Conservation (phyloP, 2,329 filamentous ascomycete genomes). For the Coniochaeta prunicola region DNA sequence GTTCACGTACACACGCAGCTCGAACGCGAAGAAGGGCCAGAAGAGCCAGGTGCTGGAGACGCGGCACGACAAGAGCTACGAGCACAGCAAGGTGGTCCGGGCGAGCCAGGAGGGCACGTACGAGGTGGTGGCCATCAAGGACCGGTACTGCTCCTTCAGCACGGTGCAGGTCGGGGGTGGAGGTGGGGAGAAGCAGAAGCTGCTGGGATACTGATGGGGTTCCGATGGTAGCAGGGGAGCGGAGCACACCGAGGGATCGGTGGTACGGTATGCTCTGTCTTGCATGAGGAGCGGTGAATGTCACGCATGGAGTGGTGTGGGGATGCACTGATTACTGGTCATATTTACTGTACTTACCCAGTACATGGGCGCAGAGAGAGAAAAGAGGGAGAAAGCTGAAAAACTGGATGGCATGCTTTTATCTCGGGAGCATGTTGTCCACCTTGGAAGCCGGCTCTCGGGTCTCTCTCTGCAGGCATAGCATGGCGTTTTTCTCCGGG, state of each 20-base stretch:
- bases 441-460: not conserved
- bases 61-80: conserved; percentile 75
- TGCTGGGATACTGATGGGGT: conserved; percentile 9
- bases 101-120: conserved; percentile 94
- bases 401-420: no score
- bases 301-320: no score
- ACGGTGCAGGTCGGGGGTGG: conserved; percentile 54
- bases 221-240: not conserved
- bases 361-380: no score
- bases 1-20: conserved; percentile 91
- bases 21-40: conserved; percentile 72
- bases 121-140: conserved; percentile 93
- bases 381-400: no score
- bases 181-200: conserved; percentile 31
- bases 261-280: not conserved
- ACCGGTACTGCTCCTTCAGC: conserved; percentile 83
- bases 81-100: conserved; percentile 72
- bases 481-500: not conserved
- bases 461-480: not conserved
- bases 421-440: no score
- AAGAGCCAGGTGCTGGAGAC: conserved; percentile 81
- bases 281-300: not conserved
- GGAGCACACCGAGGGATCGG: not conserved
- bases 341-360: no score
- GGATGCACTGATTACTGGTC: no score